Evolutionary conservation across 129 eudicot species (phyloP).

Genomic region (Chrysanthemum makinoi): DNA sequence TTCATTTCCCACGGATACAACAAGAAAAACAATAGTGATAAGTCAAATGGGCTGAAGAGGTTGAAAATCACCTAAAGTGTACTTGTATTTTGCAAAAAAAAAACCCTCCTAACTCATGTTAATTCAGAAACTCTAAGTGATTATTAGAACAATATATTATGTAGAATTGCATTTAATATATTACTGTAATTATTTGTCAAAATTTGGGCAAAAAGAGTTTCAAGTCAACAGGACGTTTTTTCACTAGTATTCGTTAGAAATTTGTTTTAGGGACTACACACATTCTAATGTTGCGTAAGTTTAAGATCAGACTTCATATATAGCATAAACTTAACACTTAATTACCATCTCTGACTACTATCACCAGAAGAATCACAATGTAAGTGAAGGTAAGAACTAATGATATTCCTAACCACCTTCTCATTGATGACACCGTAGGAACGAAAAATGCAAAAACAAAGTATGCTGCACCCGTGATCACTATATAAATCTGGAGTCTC

Average conservation of each 20-base stretch:
- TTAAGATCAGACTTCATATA: neutral
- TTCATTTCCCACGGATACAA: no score
- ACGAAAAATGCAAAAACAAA: slow-evolving; percentile 37
- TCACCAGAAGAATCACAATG: slow-evolving; percentile 36
- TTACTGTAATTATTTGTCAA: no score
- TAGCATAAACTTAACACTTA: neutral
- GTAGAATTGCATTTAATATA: no score
- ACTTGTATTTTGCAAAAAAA: no score
- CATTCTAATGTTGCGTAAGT: neutral
- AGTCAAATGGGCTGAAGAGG: no score
- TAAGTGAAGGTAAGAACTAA: slow-evolving; percentile 23
- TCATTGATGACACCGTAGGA: slow-evolving; percentile 53
- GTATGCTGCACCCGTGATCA: slow-evolving; percentile 46
- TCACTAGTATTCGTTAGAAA: neutral
- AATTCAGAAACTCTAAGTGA: no score
- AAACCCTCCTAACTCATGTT: no score
- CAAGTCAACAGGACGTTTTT: neutral
- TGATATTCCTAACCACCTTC: slow-evolving; percentile 41
- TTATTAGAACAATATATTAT: no score
- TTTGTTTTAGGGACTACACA: neutral
- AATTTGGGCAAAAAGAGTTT: no score
- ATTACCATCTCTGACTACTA: slow-evolving; percentile 33
- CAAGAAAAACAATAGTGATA: no score
- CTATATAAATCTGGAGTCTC: slow-evolving; percentile 44
- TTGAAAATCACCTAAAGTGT: no score